Evolutionary conservation across 2,329 filamentous ascomycete genomes (phyloP).

Genomic region (Aspergillus caelatus): DNA sequence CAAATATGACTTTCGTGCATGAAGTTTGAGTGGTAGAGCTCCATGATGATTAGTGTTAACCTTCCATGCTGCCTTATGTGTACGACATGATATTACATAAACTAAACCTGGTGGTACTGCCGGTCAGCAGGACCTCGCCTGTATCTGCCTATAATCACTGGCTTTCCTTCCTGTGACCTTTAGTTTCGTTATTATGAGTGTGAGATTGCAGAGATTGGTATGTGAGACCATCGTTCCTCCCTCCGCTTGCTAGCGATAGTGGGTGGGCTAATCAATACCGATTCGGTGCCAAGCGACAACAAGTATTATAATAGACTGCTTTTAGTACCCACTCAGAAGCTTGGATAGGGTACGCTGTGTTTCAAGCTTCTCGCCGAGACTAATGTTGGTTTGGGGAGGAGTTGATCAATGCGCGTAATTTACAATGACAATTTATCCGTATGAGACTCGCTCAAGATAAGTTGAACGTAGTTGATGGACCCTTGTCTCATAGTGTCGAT

Average conservation of each 20-base stretch:
- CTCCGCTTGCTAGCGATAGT: too few relatives aligned
- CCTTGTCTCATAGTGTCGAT: neutral
- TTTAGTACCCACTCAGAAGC: neutral
- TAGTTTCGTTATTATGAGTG: neutral
- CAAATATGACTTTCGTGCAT: too few relatives aligned
- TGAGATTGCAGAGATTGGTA: neutral
- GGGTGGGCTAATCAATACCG: neutral
- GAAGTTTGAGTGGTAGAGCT: neutral
- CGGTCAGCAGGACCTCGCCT: too few relatives aligned
- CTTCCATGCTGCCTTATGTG: neutral
- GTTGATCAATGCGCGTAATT: neutral
- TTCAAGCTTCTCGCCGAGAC: neutral
- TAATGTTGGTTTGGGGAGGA: neutral
- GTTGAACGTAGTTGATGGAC: neutral
- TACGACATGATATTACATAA: neutral
- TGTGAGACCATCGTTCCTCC: neutral
- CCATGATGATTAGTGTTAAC: neutral
- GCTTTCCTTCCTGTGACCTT: neutral
- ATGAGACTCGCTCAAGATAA: neutral
- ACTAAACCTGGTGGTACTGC: fast-evolving
- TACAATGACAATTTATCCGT: neutral
- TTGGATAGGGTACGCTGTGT: neutral
- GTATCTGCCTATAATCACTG: neutral
- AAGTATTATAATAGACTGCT: neutral
- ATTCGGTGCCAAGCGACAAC: neutral